Evolutionary conservation across 768 basidiomycete genomes (phyloP).

Genomic region (Piloderma croceum): DNA sequence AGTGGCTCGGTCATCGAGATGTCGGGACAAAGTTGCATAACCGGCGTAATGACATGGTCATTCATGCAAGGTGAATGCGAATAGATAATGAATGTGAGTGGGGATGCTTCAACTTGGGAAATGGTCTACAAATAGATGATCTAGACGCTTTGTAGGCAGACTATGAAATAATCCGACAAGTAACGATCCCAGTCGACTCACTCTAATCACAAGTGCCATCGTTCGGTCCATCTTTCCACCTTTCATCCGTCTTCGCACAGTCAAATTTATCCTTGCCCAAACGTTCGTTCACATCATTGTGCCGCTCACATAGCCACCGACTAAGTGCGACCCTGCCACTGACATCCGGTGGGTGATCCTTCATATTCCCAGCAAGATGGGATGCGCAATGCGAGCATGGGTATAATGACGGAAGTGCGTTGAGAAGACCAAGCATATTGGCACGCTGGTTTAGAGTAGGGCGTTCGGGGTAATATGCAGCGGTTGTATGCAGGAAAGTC

Average conservation of each 20-base stretch:
- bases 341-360: slow-evolving; percentile 69
- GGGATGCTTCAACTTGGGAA: no score
- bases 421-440: slow-evolving; percentile 78
- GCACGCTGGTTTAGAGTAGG: slow-evolving; percentile 72
- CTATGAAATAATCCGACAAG: no score
- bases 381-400: slow-evolving; percentile 83
- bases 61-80: no score
- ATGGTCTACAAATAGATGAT: no score
- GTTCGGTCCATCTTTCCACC: slow-evolving; percentile 87
- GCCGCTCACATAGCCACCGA: slow-evolving; percentile 85
- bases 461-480: slow-evolving; percentile 88
- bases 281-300: slow-evolving; percentile 87
- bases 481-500: slow-evolving; percentile 94
- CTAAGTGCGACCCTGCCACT: slow-evolving; percentile 62
- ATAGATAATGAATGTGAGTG: no score
- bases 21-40: no score
- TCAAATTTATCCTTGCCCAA: slow-evolving; percentile 82
- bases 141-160: no score
- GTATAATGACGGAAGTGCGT: slow-evolving; percentile 76
- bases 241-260: slow-evolving; percentile 74
- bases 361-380: slow-evolving; percentile 73
- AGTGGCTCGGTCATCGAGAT: no score
- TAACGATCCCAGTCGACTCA: no score
- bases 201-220: slow-evolving; percentile 84
- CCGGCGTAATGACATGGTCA: no score